Evolutionary conservation across 768 basidiomycete genomes (phyloP), one percentile per base, ranked within the genome.

Genomic region (Porpolomopsis calyptriformis): DNA sequence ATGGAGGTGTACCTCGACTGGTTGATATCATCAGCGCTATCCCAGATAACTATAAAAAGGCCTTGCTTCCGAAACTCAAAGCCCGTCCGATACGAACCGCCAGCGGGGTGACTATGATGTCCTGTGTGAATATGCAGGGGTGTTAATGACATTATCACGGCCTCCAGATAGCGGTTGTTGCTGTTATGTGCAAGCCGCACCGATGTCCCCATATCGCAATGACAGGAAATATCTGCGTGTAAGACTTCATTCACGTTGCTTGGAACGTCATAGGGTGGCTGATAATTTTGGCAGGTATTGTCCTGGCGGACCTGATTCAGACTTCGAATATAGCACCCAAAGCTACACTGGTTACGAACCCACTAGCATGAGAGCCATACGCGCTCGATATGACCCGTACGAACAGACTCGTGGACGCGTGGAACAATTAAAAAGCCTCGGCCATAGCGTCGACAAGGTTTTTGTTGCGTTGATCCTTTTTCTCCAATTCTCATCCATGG

Each of bases 141-240:
- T 16, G 14, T 16, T 46, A 40, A 38, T 37, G 22, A 43, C 22
- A 2, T 27, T 25, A 10, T 47, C 37, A n/a, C n/a, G n/a, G n/a
- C n/a, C n/a, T n/a, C 3, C 49, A 94, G 91, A 93, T 98, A 48
- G 96, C 94, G 12, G 94, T 98, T 19, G 96, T 99, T 11, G 96
- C 96, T 7, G 94, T 99, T n/a, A 99, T 99, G 96, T 94, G 92
- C 70, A 99, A 98, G 59, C 96, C 96, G 1, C 96, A 99, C 71
- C 78, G 96, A 45, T 99, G 96, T 71, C 96, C 96, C 3, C 96
- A 99, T 67, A 98, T 99, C 46, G 96, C 96, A 6, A 96, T 99
- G 90, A 99, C 96, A 0, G 96, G 96, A 23, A 99, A 99, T 57
- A 98, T 99, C 47, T 99, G 96, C 66, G 96, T 99, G 83, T 94